phyloP scores from a whole-genome alignment of 805 yeast genomes.

The Wickerhamomyces alni region DNA sequence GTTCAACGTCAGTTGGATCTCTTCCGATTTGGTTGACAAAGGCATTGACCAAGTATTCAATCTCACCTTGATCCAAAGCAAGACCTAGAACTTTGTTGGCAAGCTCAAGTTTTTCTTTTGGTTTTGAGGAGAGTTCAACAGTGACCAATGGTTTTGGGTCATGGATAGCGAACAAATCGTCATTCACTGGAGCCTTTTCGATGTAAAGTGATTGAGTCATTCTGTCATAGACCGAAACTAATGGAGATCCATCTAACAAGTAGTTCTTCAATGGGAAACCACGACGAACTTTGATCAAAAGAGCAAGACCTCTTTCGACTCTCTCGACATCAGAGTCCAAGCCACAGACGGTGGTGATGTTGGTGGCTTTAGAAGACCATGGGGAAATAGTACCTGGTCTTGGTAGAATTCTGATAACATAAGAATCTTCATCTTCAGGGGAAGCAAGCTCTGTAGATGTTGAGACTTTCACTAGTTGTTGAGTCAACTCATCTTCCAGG shows the following conservation, averaged over 20 bases:
- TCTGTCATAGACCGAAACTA: slow-evolving; percentile 79
- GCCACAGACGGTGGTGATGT: slow-evolving; percentile 86
- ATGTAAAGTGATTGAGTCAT: slow-evolving; percentile 81
- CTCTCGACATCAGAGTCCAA: slow-evolving; percentile 64
- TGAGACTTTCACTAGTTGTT: slow-evolving; percentile 33
- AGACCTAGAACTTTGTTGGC: slow-evolving; percentile 85
- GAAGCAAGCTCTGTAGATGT: slow-evolving; percentile 24
- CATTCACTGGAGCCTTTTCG: slow-evolving; percentile 54
- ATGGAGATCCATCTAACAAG: slow-evolving; percentile 46
- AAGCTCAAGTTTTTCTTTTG: slow-evolving; percentile 51
- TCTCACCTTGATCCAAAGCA: slow-evolving; percentile 93
- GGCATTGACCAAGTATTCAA: slow-evolving; percentile 78
- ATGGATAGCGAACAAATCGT: slow-evolving; percentile 73
- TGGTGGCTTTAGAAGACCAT: slow-evolving; percentile 98
- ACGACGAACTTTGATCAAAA: slow-evolving; percentile 63
- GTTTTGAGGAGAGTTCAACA: slow-evolving; percentile 52
- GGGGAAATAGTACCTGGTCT: slow-evolving; percentile 96
- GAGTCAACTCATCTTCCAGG: slow-evolving; percentile 37
- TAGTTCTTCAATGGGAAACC: slow-evolving; percentile 62
- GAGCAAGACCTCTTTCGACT: slow-evolving; percentile 85
- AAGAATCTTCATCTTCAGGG: slow-evolving; percentile 36
- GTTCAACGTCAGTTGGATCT: slow-evolving; percentile 95
- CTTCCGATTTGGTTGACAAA: slow-evolving; percentile 71
- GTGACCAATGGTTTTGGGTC: slow-evolving; percentile 76
- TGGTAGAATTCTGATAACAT: slow-evolving; percentile 75